Percentiles rank a stretch among this genome's conserved stretches.
phyloP scores from a whole-genome alignment of 2,329 filamentous ascomycete genomes.

The Cytospora piceicola region DNA sequence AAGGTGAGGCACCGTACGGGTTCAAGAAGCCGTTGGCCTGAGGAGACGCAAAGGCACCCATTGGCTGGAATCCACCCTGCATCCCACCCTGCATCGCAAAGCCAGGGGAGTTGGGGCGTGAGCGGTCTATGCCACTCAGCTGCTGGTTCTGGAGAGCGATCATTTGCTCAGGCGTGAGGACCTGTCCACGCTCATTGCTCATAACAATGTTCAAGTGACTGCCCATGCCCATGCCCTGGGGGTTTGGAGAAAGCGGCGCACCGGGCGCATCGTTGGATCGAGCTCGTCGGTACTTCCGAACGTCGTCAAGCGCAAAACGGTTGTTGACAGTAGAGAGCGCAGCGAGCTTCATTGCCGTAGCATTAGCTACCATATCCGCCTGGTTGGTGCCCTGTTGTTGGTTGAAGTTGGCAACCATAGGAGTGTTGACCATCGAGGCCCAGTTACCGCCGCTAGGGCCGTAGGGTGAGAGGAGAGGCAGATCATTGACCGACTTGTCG shows the following conservation, averaged over 20 bases:
- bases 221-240: slow-evolving; percentile 60
- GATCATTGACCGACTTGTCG: slow-evolving; percentile 69
- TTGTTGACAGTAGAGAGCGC: slow-evolving; percentile 98
- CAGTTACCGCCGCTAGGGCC: slow-evolving; percentile 84
- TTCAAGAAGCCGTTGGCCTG: slow-evolving; percentile 94
- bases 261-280: slow-evolving; percentile 83
- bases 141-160: slow-evolving; percentile 69
- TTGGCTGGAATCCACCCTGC: slow-evolving; percentile 54
- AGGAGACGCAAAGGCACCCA: slow-evolving; percentile 80
- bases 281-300: slow-evolving; percentile 91
- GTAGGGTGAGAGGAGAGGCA: slow-evolving; percentile 86
- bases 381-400: slow-evolving; percentile 69
- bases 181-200: slow-evolving; percentile 91
- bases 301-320: slow-evolving; percentile 93
- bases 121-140: slow-evolving; percentile 70
- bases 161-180: slow-evolving; percentile 83
- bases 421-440: slow-evolving; percentile 98
- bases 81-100: slow-evolving; percentile 55
- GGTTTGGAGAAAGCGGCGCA: slow-evolving; percentile 64
- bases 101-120: slow-evolving; percentile 87
- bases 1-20: slow-evolving; percentile 74
- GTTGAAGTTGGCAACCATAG: slow-evolving; percentile 87
- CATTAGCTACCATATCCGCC: slow-evolving; percentile 97
- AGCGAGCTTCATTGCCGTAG: slow-evolving; percentile 97
- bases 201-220: slow-evolving; percentile 75